These are phyloP conservation scores for Aspergillus hortae DNA, from an alignment of 2,329 filamentous ascomycete species.

Conservation along the genomic window DNA sequence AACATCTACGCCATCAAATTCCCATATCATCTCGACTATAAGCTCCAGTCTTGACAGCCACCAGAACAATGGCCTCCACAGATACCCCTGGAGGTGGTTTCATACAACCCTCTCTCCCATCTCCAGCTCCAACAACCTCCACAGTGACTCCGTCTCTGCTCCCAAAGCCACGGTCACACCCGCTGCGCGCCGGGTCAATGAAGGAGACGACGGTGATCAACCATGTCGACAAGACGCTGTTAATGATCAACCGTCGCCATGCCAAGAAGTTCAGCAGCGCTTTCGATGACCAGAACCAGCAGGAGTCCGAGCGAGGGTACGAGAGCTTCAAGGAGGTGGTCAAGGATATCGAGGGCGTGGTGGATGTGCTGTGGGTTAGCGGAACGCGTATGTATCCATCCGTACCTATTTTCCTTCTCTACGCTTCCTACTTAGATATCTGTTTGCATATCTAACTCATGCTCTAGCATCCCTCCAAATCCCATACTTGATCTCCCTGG, in stretches of 20 bases:
- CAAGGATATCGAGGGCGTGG: constrained; percentile 67
- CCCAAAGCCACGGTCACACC: constrained; percentile 50
- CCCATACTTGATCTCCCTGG: constrained; percentile 76
- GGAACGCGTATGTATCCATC: constrained; percentile 68
- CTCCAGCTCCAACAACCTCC: constrained; percentile 49
- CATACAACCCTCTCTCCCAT: constrained; percentile 35
- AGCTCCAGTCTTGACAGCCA: background rate
- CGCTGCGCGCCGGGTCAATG: constrained; percentile 52
- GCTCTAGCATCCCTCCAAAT: constrained; percentile 71
- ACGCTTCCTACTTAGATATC: background rate
- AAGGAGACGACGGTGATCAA: constrained; percentile 59
- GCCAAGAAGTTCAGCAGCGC: constrained; percentile 47
- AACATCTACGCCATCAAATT: background rate
- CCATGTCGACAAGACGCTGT: constrained; percentile 52
- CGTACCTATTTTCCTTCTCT: background rate
- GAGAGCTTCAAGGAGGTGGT: constrained; percentile 66
- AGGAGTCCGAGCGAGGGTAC: constrained; percentile 48
- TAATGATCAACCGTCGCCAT: constrained; percentile 51
- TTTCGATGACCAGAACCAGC: constrained; percentile 24
- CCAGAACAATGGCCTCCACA: constrained; percentile 8
- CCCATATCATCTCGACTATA: background rate
- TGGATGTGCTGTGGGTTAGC: constrained; percentile 82
- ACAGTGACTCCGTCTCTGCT: constrained; percentile 39
- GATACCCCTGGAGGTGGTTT: constrained; percentile 36
- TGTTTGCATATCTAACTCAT: background rate